These are phyloP conservation scores for Metschnikowia kunwiensis DNA, from an alignment of 805 yeast species.

Conservation along the genomic window DNA sequence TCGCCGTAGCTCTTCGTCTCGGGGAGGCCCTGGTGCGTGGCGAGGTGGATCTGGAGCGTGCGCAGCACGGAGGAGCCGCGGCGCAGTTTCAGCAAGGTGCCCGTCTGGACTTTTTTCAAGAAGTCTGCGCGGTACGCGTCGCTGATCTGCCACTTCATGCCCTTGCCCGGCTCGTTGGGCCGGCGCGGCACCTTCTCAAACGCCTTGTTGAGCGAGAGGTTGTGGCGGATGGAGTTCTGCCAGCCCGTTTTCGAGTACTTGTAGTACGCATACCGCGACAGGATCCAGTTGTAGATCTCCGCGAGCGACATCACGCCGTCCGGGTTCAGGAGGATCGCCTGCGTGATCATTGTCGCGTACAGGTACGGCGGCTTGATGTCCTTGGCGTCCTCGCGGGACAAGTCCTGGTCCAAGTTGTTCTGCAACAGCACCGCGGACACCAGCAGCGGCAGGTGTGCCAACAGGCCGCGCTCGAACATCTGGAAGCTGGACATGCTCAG, in stretches of 20 bases:
- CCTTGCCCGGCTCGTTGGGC: conserved; percentile 97
- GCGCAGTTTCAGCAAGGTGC: conserved; percentile 68
- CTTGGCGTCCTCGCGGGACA: conserved; percentile 85
- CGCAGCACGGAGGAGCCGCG: conserved; percentile 80
- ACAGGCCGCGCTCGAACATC: conserved; percentile 46
- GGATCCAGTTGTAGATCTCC: conserved; percentile 90
- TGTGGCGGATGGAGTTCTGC: conserved; percentile 98
- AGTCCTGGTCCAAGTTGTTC: conserved; percentile 53
- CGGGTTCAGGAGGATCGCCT: conserved; percentile 83
- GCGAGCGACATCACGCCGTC: conserved; percentile 87
- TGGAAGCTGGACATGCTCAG: conserved; percentile 42
- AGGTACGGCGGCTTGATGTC: conserved; percentile 96
- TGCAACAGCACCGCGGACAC: conserved; percentile 43
- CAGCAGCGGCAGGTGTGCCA: conserved; percentile 37
- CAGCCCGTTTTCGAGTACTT: conserved; percentile 92
- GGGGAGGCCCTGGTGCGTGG: conserved; percentile 53
- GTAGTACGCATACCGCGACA: conserved; percentile 85
- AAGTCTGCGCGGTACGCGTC: conserved; percentile 83
- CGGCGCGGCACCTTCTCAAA: conserved; percentile 95
- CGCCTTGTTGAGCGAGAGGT: conserved; percentile 90
- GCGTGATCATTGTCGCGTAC: conserved; percentile 97
- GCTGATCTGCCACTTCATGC: conserved; percentile 98
- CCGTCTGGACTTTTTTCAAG: conserved; percentile 71
- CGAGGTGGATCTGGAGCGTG: conserved; percentile 72
- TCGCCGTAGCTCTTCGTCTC: conserved; percentile 37